Base-by-base conservation (phyloP, 495 filamentous ascomycete genomes). In the Xylaria nigripes region DNA sequence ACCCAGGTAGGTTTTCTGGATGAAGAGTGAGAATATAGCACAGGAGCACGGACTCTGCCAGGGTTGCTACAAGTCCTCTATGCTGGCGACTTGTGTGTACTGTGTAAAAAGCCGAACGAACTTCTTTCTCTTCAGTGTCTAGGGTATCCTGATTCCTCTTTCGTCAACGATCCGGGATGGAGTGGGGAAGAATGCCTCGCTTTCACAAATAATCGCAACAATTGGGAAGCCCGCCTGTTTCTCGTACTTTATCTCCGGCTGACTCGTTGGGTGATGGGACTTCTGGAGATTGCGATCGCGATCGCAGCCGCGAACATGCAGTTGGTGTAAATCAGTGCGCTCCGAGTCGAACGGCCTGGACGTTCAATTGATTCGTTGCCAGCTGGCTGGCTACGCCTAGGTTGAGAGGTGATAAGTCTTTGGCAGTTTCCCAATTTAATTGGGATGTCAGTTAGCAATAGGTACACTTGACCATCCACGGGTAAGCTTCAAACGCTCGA, bases 51-150 rank as follows among this genome's bases (percentile, higher is more conserved):
- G 46, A 23, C 32, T n/a, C 44, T 19, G 24, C 51, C 40, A 30
- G 25, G 42, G 43, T 32, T 23, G 22, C 51, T 46, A 48, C 36
- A 48, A 47, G 8, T 54, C 51, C 43, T n/a, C 32, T 2, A 36
- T 9, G 5, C 6, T 36, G 6, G 13, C 10, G 32, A 36, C 32
- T 30, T 30, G 27, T 30, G n/a, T 30, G 27, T 30, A 30, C 27
- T 30, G 27, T 30, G 32, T 8, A 36, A n/a, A 12, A 15, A 36
- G 2, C 3, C 32, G 32, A n/a, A 36, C 6, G 13, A 15, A 36
- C 13, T 36, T 36, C 13, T 36, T 36, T n/a, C 13, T 15, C 32
- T 18, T 18, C 36, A 40, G 36, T 9, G 16, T 40, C n/a, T 8
- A 40, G 36, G 36, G n/a, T 40, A 12, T 10, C 13, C 32, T 10